Evolutionary conservation across 352 stramenopile genomes (phyloP).

Genomic region (Saprolegnia diclina): DNA sequence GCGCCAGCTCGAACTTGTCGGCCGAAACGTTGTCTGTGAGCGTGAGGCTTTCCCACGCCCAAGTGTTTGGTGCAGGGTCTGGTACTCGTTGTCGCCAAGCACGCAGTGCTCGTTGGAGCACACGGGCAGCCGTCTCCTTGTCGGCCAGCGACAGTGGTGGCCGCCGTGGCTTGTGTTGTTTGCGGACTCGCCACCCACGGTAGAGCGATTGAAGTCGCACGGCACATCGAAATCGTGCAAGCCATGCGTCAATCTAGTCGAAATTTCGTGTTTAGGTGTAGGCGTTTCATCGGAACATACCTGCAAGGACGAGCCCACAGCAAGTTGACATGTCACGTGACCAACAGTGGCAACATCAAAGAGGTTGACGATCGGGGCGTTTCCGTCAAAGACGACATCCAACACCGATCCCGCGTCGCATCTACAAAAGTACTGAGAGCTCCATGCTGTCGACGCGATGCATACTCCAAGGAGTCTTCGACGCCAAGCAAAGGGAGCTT

Average conservation of each 20-base stretch:
- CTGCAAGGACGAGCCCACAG: not conserved
- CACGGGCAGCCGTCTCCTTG: not conserved
- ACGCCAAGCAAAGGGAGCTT: not conserved
- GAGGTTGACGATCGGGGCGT: constrained; percentile 6
- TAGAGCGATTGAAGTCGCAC: constrained; percentile 2
- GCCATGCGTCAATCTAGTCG: constrained; percentile 6
- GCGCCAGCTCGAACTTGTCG: too few species aligned
- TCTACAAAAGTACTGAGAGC: not conserved
- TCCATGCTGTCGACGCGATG: not conserved
- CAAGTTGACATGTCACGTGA: not conserved
- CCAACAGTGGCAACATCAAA: constrained; percentile 16
- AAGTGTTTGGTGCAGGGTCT: not conserved
- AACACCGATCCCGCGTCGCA: not conserved
- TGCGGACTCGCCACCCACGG: not conserved
- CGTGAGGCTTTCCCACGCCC: constrained; percentile 1
- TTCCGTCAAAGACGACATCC: not conserved
- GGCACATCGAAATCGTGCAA: not conserved
- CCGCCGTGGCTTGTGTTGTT: not conserved
- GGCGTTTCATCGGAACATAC: too few species aligned
- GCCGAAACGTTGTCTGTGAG: not conserved
- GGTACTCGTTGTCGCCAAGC: not conserved
- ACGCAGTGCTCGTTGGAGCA: not conserved
- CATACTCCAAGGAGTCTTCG: constrained; percentile 5
- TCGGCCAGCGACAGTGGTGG: not conserved
- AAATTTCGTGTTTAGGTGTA: not conserved